Percentiles rank a stretch among this genome's conserved stretches.
phyloP scores from a whole-genome alignment of 2,329 filamentous ascomycete genomes.

The Pseudodiploospora longispora region DNA sequence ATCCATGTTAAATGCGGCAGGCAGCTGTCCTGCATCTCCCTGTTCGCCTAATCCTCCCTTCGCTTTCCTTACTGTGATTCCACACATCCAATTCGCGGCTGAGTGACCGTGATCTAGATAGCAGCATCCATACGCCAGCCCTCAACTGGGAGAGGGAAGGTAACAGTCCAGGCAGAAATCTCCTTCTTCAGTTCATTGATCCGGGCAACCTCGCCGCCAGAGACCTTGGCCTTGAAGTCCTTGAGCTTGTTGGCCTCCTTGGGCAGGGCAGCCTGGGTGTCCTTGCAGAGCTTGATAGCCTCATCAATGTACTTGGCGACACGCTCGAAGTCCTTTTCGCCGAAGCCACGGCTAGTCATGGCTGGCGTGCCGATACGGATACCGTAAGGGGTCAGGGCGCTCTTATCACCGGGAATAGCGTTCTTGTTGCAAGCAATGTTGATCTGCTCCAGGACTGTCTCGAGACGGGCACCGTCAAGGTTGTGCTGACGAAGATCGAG shows the following conservation, averaged over 20 bases:
- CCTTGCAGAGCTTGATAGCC: constrained; percentile 82
- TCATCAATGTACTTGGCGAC: constrained; percentile 86
- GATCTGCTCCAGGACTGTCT: constrained; percentile 93
- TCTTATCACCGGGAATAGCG: constrained; percentile 95
- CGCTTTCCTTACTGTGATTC: too few species aligned
- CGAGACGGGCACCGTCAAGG: constrained; percentile 89
- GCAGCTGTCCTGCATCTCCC: constrained; percentile 1
- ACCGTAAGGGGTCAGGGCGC: constrained; percentile 86
- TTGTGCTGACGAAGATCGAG: constrained; percentile 81
- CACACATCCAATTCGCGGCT: too few species aligned
- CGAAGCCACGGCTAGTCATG: constrained; percentile 95
- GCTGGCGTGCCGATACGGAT: constrained; percentile 94
- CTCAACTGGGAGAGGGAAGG: constrained; percentile 87
- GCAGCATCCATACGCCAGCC: constrained; percentile 57
- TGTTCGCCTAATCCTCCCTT: neutral
- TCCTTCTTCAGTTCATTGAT: constrained; percentile 83
- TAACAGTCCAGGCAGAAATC: constrained; percentile 77
- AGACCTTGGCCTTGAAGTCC: constrained; percentile 95
- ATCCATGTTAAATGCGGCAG: constrained; percentile 16
- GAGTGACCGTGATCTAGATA: constrained; percentile 32
- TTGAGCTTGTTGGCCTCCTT: constrained; percentile 99
- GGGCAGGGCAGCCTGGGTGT: constrained; percentile 74
- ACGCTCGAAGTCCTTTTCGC: constrained; percentile 82
- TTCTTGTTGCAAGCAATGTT: constrained; percentile 99
- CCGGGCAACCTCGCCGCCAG: constrained; percentile 66